Percentiles rank a stretch among this genome's conserved stretches.
Evolutionary conservation across 805 yeast species (phyloP).

Genomic region (Wickerhamiella sergipiensis): DNA sequence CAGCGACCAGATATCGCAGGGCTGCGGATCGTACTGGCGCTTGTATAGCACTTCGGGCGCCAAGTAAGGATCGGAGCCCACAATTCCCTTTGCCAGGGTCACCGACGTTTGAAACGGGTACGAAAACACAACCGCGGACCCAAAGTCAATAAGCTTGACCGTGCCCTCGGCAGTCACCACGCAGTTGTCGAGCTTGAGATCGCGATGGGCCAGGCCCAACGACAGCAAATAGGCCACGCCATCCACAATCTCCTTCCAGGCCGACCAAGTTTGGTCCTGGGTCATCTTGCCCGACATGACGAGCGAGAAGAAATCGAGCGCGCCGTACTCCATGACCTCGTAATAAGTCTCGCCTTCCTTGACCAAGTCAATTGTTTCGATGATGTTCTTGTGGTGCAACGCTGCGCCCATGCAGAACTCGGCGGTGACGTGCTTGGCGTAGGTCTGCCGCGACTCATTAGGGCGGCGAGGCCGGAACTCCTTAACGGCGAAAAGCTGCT

Average conservation of each 20-base stretch:
- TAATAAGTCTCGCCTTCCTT: slow-evolving; percentile 49
- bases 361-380: slow-evolving; percentile 68
- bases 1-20: slow-evolving; percentile 84
- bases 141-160: slow-evolving; percentile 82
- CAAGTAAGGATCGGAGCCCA: slow-evolving; percentile 91
- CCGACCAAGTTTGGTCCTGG: slow-evolving; percentile 57
- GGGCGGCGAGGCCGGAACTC: slow-evolving; percentile 58
- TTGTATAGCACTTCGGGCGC: slow-evolving; percentile 76
- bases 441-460: slow-evolving; percentile 53
- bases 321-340: slow-evolving; percentile 88
- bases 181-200: slow-evolving; percentile 84
- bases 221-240: slow-evolving; percentile 69
- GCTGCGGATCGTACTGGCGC: slow-evolving; percentile 63
- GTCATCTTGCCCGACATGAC: slow-evolving; percentile 82
- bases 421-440: slow-evolving; percentile 62
- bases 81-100: slow-evolving; percentile 67
- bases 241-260: slow-evolving; percentile 62
- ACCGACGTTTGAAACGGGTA: slow-evolving; percentile 45
- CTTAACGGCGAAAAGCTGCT: slow-evolving; percentile 69
- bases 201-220: slow-evolving; percentile 85
- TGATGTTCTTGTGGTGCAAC: slow-evolving; percentile 63
- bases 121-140: slow-evolving; percentile 75
- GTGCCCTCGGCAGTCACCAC: slow-evolving; percentile 66
- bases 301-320: slow-evolving; percentile 79
- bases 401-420: slow-evolving; percentile 76